phyloP scores from a whole-genome alignment of 2,329 filamentous ascomycete genomes.

The Ophiostoma piceae region DNA sequence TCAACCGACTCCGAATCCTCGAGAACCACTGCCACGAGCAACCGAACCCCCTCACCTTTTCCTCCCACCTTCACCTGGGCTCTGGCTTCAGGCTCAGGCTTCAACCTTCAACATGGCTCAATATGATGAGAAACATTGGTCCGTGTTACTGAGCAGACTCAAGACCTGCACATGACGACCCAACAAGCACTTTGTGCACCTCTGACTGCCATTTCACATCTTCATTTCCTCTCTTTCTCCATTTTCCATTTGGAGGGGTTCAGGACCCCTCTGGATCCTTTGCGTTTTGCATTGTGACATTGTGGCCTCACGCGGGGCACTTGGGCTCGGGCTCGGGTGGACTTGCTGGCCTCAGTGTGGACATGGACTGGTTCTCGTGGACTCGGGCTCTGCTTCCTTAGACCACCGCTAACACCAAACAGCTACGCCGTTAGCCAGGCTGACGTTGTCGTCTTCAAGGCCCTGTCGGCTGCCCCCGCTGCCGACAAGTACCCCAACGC shows the following conservation, averaged over 20 bases:
- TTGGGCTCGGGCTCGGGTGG: constrained; percentile 1
- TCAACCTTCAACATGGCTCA: not conserved
- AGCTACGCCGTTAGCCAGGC: constrained; percentile 74
- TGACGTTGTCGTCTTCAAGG: constrained; percentile 94
- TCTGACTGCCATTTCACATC: constrained; percentile 49
- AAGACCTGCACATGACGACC: constrained; percentile 76
- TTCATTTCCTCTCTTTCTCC: not conserved
- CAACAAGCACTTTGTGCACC: constrained; percentile 57
- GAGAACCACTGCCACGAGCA: not conserved
- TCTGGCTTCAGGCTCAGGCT: too few species aligned
- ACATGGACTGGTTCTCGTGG: not conserved
- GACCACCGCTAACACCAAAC: constrained; percentile 15
- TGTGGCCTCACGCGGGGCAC: constrained; percentile 3
- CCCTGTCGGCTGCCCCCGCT: constrained; percentile 68
- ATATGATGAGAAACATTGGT: constrained; percentile 75
- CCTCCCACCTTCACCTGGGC: constrained; percentile 23
- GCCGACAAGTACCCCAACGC: constrained; percentile 86
- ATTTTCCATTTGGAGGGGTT: constrained; percentile 12
- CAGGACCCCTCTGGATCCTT: not conserved
- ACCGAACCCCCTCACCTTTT: not conserved
- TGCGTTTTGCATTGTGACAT: constrained; percentile 13
- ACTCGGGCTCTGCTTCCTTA: not conserved
- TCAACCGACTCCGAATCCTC: not conserved
- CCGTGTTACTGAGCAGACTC: constrained; percentile 81
- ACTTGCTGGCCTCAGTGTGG: not conserved